These are phyloP conservation scores for Podaxis mareebaensis DNA, from an alignment of 768 basidiomycete genomes.

Conservation along the genomic window DNA sequence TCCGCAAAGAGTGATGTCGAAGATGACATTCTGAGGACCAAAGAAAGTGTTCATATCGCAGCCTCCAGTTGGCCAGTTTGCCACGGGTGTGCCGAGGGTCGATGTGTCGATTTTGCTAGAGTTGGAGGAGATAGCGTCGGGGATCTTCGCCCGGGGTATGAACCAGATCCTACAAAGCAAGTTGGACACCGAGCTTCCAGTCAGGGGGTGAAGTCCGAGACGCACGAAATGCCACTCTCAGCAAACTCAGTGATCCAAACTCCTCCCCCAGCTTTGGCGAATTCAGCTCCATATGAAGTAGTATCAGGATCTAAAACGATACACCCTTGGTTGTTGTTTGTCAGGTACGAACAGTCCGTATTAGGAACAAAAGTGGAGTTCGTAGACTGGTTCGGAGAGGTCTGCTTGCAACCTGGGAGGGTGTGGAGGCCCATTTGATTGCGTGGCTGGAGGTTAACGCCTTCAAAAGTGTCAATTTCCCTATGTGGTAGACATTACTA, in stretches of 20 bases:
- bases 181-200: slow-evolving; percentile 1
- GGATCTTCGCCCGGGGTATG: slow-evolving; percentile 53
- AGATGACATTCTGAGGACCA: slow-evolving; percentile 63
- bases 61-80: slow-evolving; percentile 60
- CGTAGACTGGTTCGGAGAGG: slow-evolving; percentile 43
- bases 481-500: slow-evolving; percentile 21
- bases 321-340: slow-evolving; percentile 62
- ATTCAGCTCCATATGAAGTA: slow-evolving; percentile 64
- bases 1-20: slow-evolving; percentile 76
- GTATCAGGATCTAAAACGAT: slow-evolving; percentile 54
- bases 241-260: slow-evolving; percentile 76
- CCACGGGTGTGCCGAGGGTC: slow-evolving; percentile 65
- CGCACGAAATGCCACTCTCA: slow-evolving; percentile 60
- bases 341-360: slow-evolving; percentile 51
- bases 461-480: slow-evolving; percentile 82
- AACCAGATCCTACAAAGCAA: slow-evolving; percentile 57
- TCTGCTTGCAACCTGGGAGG: slow-evolving; percentile 54
- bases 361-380: slow-evolving; percentile 50
- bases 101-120: slow-evolving; percentile 53
- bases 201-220: slow-evolving; percentile 2
- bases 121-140: slow-evolving; percentile 46
- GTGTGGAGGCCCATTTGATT: slow-evolving; percentile 78
- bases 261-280: slow-evolving; percentile 70
- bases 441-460: slow-evolving; percentile 62
- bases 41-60: slow-evolving; percentile 60